Evolutionary conservation across 305 asterid genomes (phyloP).

Genomic region (Ajuga reptans): DNA sequence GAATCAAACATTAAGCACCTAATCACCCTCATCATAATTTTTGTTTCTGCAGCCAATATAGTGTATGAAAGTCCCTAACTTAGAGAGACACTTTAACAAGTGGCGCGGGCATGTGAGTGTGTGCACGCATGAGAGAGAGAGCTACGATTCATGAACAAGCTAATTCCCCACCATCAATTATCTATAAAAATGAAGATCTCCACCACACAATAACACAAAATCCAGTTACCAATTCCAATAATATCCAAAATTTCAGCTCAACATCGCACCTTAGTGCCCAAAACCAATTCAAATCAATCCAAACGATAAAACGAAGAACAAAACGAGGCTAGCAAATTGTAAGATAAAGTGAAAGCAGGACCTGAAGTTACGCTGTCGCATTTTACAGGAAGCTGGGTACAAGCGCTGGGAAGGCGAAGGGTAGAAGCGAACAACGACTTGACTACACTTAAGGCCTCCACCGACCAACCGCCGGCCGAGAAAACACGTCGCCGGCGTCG

Average conservation of each 20-base stretch:
- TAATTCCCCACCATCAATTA: neutral
- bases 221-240: neutral
- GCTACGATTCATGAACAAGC: neutral
- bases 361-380: constrained; percentile 68
- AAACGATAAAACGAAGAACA: neutral
- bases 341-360: constrained; percentile 16
- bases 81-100: neutral
- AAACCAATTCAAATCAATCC: constrained; percentile 11
- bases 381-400: constrained; percentile 50
- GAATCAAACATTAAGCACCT: neutral
- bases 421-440: constrained; percentile 29
- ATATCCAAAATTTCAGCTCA: neutral
- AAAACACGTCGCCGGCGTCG: constrained; percentile 49
- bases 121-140: neutral
- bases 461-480: constrained; percentile 39
- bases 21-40: neutral
- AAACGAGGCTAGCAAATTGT: neutral
- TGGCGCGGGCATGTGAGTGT: neutral
- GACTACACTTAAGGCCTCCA: constrained; percentile 30
- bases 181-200: neutral
- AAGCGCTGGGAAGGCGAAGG: constrained; percentile 41
- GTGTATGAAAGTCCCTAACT: neutral
- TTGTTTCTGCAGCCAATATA: neutral
- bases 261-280: neutral
- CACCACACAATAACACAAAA: neutral